Evolutionary conservation across 768 basidiomycete species (phyloP), one percentile per base, ranked within the genome.

Genomic region (Amanita exitialis): DNA sequence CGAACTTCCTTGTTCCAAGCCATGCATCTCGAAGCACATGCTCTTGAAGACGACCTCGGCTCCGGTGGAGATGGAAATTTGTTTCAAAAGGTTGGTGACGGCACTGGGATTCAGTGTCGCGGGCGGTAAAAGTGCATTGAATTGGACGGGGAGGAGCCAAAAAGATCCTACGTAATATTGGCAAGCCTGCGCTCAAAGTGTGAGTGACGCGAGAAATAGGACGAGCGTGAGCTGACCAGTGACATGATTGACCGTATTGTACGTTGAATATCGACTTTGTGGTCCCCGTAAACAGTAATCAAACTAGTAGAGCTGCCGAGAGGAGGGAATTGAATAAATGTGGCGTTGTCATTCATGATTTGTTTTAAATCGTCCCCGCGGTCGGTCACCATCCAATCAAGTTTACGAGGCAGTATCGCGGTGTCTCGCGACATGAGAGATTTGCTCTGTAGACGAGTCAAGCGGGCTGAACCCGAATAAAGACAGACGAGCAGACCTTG

Each of bases 301-400:
- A 96, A 67, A 64, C 91, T 95, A 18, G 89, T 90, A 27, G 90
- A 90, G 56, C 89, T 90, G 18, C 95, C 95, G 30, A 97, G 80
- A 30, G 90, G 77, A 10, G 95, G 93, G 59, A 96, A 90, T 60
- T 92, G 87, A 55, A 99, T 87, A 63, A 87, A 97, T 4, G 94
- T 95, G 6, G 90, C 92, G 56, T 97, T 97, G 70, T 99, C 95
- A 58, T 79, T 82, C 93, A 96, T 97, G 62, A 93, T 79, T 4
- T 82, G 75, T 67, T 84, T 91, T 61, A 99, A 72, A 56, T 98
- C 95, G 25, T 97, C 94, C 9, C 86, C 73, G n/a, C 89, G 83
- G 65, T 99, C 91, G n/a, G 88, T 90, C 49, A 96, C 80, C 80
- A 99, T 86, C 94, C 95, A 97, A 61, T 99, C 95, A 54, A 99